Evolutionary conservation across 805 yeast genomes (phyloP), one percentile per base, ranked within the genome.

Genomic region (Naumovozyma castellii): DNA sequence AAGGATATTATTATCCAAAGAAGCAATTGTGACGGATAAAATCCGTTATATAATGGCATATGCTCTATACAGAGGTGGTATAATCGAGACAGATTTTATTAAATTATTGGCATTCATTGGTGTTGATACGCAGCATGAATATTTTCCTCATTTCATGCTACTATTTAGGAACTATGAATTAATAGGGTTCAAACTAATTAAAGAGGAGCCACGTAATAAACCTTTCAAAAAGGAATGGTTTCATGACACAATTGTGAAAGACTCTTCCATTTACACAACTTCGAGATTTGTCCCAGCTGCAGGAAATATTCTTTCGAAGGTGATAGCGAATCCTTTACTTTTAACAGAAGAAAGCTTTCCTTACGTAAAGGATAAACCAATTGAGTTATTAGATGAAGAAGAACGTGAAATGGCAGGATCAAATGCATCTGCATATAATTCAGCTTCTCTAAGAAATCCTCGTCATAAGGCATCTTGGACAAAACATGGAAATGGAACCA

Each of bases 391-490:
- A n/a, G 55, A 52, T 28, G 62, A 55, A 5, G 68, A 62, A 20
- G 67, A 64, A 16, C 52, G 50, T 32, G 62, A 58, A 33, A 55
- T 54, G 13, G 49, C 59, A 0, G 56, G 62, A 25, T 55, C 57
- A 2, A 43, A 48, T 17, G 57, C 66, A 5, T 46, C 48, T 29
- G 58, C 64, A 14, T 59, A 61, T 15, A 51, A 64, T n/a, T 62
- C 70, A 1, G 54, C 69, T 3, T 77, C 88, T 1, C 64, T 82
- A 43, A 72, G 87, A 48, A 81, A 80, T 51, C 77, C 82, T 5
- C 69, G 83, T 32, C 84, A 80, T 50, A 75, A 79, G 45, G 86
- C 90, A 0, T 75, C 80, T 0, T 83, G 92, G 92, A 83, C 86
- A 3, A 76, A 72, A 43, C 64, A 68, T 15, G 56, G 51, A 39